Base-by-base conservation (phyloP, 1,284 basidiomycete species). In the Cutaneotrichosporon arboriforme region DNA sequence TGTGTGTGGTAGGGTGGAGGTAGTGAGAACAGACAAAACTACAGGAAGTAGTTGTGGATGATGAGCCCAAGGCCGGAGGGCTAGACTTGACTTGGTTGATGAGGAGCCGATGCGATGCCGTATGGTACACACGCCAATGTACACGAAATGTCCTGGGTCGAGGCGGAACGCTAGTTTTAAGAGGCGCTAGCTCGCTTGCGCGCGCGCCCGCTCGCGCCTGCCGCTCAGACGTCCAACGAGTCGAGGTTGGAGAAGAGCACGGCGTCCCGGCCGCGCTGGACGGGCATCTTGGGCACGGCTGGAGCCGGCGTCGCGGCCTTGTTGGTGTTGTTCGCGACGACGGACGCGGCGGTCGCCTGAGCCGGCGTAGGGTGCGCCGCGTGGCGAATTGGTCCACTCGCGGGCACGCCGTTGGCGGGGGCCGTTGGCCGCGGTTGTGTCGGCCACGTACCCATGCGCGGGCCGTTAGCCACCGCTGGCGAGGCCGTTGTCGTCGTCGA, bases 211-310 rank as follows among this genome's bases (percentile, higher is more conserved):
- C n/a, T n/a, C n/a, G n/a, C n/a, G n/a, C n/a, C n/a, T n/a, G n/a
- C n/a, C n/a, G 20, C 10, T 18, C 51, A 61, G 26, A 61, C 57
- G 51, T 61, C 60, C 43, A 56, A 20, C 17, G 55, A 36, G 52
- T 65, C 63, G 51, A 57, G 46, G 46, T 62, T 63, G 35, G 65
- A 52, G 48, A 69, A 71, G 21, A 71, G 53, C 4, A 71, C 69
- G 7, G 69, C 69, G 50, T 71, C 69, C 21, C 66, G 58, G n/a
- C 69, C 69, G 18, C 65, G 63, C 49, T 65, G 64, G 9, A 68
- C 61, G 0, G 65, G 64, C 44, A 59, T 50, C 39, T 54, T 52
- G 13, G 49, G 49, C 5, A 35, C 21, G 15, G 47, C 42, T 2
- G 36, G 21, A 4, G 48, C 23, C 4, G 33, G 41, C 52, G 64